These are phyloP conservation scores for Podaxis sp. DNA, from an alignment of 768 basidiomycete genomes.

Conservation along the genomic window DNA sequence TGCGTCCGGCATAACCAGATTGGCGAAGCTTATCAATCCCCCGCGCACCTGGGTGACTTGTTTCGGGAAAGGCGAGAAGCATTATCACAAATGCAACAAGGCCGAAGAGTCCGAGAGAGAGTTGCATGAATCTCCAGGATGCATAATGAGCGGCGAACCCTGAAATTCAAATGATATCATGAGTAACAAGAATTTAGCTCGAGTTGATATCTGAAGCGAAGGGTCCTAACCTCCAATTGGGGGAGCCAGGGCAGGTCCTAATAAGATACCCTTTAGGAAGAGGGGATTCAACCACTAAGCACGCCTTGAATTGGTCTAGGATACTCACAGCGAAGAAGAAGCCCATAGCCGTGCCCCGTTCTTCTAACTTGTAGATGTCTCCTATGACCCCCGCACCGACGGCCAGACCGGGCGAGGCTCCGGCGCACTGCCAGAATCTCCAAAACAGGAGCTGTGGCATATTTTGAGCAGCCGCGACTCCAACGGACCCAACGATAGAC, in stretches of 20 bases:
- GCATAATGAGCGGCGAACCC: slow-evolving; percentile 55
- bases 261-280: slow-evolving; percentile 42
- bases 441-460: slow-evolving; percentile 54
- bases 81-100: slow-evolving; percentile 40
- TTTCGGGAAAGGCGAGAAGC: slow-evolving; percentile 58
- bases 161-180: slow-evolving; percentile 18
- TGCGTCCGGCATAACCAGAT: slow-evolving; percentile 18
- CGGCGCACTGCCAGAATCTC: slow-evolving; percentile 66
- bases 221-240: slow-evolving; percentile 46
- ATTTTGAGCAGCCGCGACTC: slow-evolving; percentile 47
- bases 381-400: slow-evolving; percentile 62
- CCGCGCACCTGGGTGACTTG: slow-evolving; percentile 57
- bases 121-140: slow-evolving; percentile 68
- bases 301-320: background rate
- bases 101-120: slow-evolving; percentile 39
- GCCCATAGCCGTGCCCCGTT: slow-evolving; percentile 60
- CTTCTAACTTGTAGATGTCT: slow-evolving; percentile 66
- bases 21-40: slow-evolving; percentile 48
- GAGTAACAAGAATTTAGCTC: background rate
- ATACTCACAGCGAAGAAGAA: slow-evolving; percentile 50
- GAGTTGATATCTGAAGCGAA: background rate
- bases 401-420: slow-evolving; percentile 55
- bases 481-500: slow-evolving; percentile 57
- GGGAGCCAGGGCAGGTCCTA: slow-evolving; percentile 65
- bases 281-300: background rate